phyloP scores from a whole-genome alignment of 352 stramenopile genomes.

The Phytopythium kandeliae region DNA sequence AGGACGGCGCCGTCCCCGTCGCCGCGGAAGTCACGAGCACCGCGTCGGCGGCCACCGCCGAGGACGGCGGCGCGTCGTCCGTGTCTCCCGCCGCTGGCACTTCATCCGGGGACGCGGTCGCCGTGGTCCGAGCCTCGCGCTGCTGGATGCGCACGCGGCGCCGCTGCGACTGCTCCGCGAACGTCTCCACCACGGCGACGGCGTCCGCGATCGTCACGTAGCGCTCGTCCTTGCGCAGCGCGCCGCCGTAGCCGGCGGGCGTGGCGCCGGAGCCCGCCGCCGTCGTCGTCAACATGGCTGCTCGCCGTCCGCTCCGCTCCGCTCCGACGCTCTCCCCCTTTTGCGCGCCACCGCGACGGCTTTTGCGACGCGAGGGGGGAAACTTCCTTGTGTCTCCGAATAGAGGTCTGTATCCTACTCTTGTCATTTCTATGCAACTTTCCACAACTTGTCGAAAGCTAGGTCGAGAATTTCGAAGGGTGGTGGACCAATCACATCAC shows the following conservation, averaged over 20 bases:
- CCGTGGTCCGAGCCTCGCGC: conserved; percentile 1
- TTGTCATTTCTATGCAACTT: too few relatives aligned
- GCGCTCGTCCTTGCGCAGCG: conserved; percentile 54
- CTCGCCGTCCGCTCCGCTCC: not conserved
- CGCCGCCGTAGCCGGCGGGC: too few relatives aligned
- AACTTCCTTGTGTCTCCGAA: too few relatives aligned
- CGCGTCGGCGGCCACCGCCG: not conserved
- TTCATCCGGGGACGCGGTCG: conserved; percentile 1
- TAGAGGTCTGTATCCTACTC: too few relatives aligned
- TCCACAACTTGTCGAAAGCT: too few relatives aligned
- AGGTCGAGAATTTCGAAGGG: too few relatives aligned
- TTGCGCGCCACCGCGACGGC: conserved; percentile 23
- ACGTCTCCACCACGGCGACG: conserved; percentile 52
- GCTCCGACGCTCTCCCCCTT: not conserved
- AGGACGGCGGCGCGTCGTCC: too few relatives aligned
- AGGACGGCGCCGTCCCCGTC: not conserved
- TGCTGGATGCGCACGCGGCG: conserved; percentile 50
- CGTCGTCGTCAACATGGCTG: too few relatives aligned
- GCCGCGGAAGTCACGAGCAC: conserved; percentile 1
- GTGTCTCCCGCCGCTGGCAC: too few relatives aligned
- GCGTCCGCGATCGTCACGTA: conserved; percentile 59
- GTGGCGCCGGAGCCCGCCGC: too few relatives aligned
- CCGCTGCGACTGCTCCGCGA: conserved; percentile 47
- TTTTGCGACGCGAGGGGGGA: conserved; percentile 52
- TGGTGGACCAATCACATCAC: too few relatives aligned